phyloP scores from a whole-genome alignment of 495 filamentous ascomycete genomes.

The Cercophora scortea region DNA sequence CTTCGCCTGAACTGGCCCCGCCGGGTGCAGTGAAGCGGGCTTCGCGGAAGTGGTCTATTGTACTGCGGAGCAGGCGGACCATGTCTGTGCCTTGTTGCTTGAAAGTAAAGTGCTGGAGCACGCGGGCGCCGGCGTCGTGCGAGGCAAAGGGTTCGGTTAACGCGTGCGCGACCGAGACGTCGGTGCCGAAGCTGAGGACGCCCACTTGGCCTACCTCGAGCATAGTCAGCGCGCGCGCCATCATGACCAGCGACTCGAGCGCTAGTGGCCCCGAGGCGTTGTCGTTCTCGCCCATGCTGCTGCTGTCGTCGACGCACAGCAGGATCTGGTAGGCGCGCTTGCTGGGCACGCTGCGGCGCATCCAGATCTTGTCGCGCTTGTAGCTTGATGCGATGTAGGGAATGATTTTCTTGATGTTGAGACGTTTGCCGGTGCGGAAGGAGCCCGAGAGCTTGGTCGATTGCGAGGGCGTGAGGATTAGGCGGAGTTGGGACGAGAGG shows the following conservation, averaged over 20 bases:
- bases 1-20: constrained; percentile 48
- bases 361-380: constrained; percentile 99
- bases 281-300: constrained; percentile 71
- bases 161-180: constrained; percentile 80
- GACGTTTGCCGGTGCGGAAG: constrained; percentile 93
- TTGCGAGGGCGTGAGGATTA: constrained; percentile 89
- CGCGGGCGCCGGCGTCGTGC: constrained; percentile 69
- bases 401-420: constrained; percentile 98
- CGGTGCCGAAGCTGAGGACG: constrained; percentile 81
- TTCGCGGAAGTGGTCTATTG: constrained; percentile 72
- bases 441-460: constrained; percentile 95
- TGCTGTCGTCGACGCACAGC: constrained; percentile 93
- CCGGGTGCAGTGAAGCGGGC: constrained; percentile 54
- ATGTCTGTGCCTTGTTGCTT: constrained; percentile 79
- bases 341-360: constrained; percentile 81
- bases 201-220: constrained; percentile 88
- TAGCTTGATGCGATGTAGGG: constrained; percentile 95
- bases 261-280: constrained; percentile 59
- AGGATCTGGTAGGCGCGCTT: constrained; percentile 96
- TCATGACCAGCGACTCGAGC: constrained; percentile 85
- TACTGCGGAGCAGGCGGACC: constrained; percentile 62
- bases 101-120: constrained; percentile 82
- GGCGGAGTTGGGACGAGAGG: constrained; percentile 84
- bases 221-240: constrained; percentile 76
- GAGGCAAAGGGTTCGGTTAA: constrained; percentile 74